Conservation (phyloP, 495 filamentous ascomycete genomes). For the Aspergillus hancockii region DNA sequence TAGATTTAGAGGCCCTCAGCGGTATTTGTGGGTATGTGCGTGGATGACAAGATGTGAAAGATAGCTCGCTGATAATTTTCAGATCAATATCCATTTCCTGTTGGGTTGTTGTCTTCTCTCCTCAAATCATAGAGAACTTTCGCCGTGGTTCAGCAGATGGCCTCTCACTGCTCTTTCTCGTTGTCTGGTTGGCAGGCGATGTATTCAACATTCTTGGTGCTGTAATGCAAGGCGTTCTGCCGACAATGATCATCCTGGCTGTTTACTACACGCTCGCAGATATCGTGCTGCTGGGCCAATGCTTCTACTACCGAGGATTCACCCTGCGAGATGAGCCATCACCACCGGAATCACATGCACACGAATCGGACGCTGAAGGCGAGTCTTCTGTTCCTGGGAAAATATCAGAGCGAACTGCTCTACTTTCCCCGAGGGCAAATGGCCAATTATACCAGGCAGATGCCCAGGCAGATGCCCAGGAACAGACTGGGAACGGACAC, state of each 20-base stretch:
- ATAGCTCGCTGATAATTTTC: slow-evolving; percentile 13
- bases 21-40: slow-evolving; percentile 75
- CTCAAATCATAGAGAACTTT: slow-evolving; percentile 96
- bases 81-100: slow-evolving; percentile 95
- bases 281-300: slow-evolving; percentile 81
- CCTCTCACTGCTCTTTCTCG: slow-evolving; percentile 83
- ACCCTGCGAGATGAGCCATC: slow-evolving; percentile 60
- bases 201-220: slow-evolving; percentile 95
- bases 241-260: slow-evolving; percentile 94
- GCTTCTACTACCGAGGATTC: slow-evolving; percentile 91
- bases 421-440: slow-evolving; percentile 30
- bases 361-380: slow-evolving; percentile 17
- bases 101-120: slow-evolving; percentile 97
- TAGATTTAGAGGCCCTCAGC: slow-evolving; percentile 84
- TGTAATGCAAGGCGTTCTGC: slow-evolving; percentile 87
- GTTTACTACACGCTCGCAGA: slow-evolving; percentile 96
- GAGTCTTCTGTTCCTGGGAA: slow-evolving; percentile 13
- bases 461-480: slow-evolving; percentile 15
- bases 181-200: slow-evolving; percentile 90
- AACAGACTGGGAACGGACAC: slow-evolving; percentile 7
- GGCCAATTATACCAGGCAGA: slow-evolving; percentile 25
- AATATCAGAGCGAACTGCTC: slow-evolving; percentile 35
- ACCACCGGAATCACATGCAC: slow-evolving; percentile 16
- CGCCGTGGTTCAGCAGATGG: slow-evolving; percentile 83
- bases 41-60: not conserved